Conservation (phyloP, 345 rosid species). For the Iberis pinnata region DNA sequence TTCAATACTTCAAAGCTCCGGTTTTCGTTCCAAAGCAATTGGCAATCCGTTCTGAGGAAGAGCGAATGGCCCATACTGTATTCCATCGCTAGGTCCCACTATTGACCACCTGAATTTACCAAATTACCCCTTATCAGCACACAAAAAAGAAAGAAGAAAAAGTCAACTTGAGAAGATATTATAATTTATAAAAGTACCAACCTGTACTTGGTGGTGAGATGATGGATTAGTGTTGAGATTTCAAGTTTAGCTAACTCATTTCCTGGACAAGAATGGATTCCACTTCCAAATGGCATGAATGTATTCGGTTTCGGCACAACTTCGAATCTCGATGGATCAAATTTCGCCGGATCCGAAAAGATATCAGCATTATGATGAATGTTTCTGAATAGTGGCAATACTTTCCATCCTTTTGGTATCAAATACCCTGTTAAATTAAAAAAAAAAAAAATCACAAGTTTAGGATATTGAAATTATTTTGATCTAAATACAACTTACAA, state of each 20-base stretch:
- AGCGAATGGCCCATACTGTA: constrained; percentile 82
- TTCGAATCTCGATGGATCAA: constrained; percentile 84
- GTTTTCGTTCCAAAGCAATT: constrained; percentile 46
- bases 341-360: constrained; percentile 60
- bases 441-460: not conserved
- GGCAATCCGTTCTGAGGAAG: constrained; percentile 82
- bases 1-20: constrained; percentile 10
- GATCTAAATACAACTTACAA: too few species aligned
- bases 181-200: constrained; percentile 26
- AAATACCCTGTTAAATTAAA: constrained; percentile 51
- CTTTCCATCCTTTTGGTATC: constrained; percentile 96
- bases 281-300: constrained; percentile 91
- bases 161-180: not conserved
- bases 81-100: constrained; percentile 46
- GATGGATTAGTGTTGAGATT: constrained; percentile 67
- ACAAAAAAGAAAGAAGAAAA: not conserved
- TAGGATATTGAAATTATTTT: not conserved
- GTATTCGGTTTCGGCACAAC: constrained; percentile 71
- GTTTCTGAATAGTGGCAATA: constrained; percentile 73
- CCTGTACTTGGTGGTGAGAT: constrained; percentile 89
- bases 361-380: constrained; percentile 75
- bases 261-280: constrained; percentile 82
- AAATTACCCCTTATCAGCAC: constrained; percentile 30
- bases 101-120: constrained; percentile 49
- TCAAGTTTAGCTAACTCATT: constrained; percentile 83